Base-by-base conservation (phyloP, 2,329 filamentous ascomycete species). In the Conoideocrella luteorostrata region DNA sequence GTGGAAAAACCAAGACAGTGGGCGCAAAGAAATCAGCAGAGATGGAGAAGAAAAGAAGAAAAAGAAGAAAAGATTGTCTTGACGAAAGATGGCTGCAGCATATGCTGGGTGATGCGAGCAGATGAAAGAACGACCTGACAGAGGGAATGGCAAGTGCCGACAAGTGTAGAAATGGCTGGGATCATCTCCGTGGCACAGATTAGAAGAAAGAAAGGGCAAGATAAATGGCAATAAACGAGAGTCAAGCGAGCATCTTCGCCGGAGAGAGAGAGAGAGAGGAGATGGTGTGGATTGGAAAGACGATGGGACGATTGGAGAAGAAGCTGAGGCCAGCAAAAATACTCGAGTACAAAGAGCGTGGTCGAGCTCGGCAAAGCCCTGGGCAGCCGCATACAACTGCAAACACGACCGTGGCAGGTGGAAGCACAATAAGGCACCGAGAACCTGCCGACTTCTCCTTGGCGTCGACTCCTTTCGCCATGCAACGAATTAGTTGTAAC, bases 91-190 rank as follows among this genome's bases (percentile, higher is more conserved):
- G 43, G 41, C 45, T 47, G 45, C 45, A 41, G 37, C 32, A 41
- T 23, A 43, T 42, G 42, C 26, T 43, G 35, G 44, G 17, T 37
- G 35, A 9, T 10, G 24, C 11, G n/a, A 33, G 12, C 4, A 35
- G 38, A 20, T 39, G 44, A 41, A 44, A 41, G 39, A 40, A 39
- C 40, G 43, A 49, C 40, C 42, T 41, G 39, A 32, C 38, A 35
- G 35, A 41, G 26, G 30, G 46, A 41, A 37, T 35, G 49, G 52
- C 47, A 54, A 50, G 45, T 54, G 46, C 50, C 48, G 56, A 54
- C 59, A 56, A 56, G 57, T 52, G 54, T 50, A 48, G 47, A 47
- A 43, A 41, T 41, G 35, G 30, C 43, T 44, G 40, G 15, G 34
- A 21, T 40, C 33, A 48, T 46, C 32, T 30, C 43, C 40, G 38